Base-by-base conservation (phyloP, 768 basidiomycete species). In the Trametes maxima region DNA sequence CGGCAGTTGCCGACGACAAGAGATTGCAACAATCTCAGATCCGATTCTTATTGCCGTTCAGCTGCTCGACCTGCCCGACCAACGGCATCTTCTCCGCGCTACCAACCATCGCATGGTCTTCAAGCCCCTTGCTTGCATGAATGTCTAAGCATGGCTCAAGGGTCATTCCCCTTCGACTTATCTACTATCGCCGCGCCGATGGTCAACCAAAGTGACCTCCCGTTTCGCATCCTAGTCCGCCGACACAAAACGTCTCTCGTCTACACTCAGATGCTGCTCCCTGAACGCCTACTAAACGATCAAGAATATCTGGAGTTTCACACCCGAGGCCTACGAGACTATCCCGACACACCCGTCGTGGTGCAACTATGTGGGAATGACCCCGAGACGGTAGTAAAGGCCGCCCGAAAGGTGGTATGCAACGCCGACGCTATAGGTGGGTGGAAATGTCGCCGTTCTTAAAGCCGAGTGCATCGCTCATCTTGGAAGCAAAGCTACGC, bases 141-240 rank as follows among this genome's bases (percentile, higher is more conserved):
- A 8, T 33, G 3, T 3, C 28, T 33, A 33, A 8, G 4, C 28
- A 33, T 33, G 28, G 8, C 28, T 33, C 28, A 33, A 3, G 28
- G 28, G 28, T 3, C 8, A 33, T 8, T 33, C 28, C 28, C 28
- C 8, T 33, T 59, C 43, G 49, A 60, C 59, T 51, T 60, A 2
- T 63, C 69, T 22, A 78, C 73, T 58, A 80, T 90, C 54, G 79
- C 86, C 7, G 89, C 89, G 7, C 89, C 89, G 2, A 91, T 91
- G 89, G 82, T 92, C 59, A 86, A 89, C 60, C 90, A 91, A 69
- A 90, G 88, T 25, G 90, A 93, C 65, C 78, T 88, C 0, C 87
- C 90, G 1, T 92, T 91, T 67, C 80, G 90, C 36, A 64, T 82
- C 13, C 79, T 92, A 53, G 82, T 82, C 3, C 79, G 82, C 56